These are phyloP conservation scores for Apiospora pterosperma DNA, from an alignment of 2,329 filamentous ascomycete species.

Conservation along the genomic window DNA sequence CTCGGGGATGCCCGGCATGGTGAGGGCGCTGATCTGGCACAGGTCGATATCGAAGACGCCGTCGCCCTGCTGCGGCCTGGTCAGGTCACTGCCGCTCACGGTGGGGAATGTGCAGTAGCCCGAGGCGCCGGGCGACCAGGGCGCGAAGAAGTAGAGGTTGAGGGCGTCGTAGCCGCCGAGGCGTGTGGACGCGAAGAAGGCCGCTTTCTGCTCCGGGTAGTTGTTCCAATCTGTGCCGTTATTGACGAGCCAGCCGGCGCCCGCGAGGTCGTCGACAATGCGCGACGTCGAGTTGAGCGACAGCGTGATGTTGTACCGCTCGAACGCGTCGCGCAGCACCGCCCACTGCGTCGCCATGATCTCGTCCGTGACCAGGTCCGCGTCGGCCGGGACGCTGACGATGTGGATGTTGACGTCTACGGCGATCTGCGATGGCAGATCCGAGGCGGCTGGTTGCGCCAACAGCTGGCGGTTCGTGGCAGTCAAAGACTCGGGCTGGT, in stretches of 20 bases:
- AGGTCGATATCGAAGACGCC: neutral
- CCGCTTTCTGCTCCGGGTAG: neutral
- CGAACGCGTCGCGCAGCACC: slow-evolving; percentile 16
- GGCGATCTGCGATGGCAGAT: slow-evolving; percentile 16
- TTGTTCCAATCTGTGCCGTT: slow-evolving; percentile 17
- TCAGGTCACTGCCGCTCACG: too few relatives aligned
- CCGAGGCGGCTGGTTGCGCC: too few relatives aligned
- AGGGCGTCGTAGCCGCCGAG: slow-evolving; percentile 8
- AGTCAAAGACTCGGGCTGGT: too few relatives aligned
- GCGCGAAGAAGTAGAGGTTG: slow-evolving; percentile 10
- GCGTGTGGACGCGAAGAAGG: neutral
- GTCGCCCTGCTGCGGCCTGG: neutral
- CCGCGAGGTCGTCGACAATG: slow-evolving; percentile 19
- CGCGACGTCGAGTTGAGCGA: slow-evolving; percentile 19
- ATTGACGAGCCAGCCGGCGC: slow-evolving; percentile 18
- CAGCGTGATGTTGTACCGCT: slow-evolving; percentile 19
- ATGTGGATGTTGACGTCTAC: slow-evolving; percentile 24
- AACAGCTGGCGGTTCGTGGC: too few relatives aligned
- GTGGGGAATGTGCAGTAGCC: slow-evolving; percentile 9
- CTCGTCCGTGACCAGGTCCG: slow-evolving; percentile 13
- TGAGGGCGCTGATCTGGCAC: neutral
- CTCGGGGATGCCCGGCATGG: neutral
- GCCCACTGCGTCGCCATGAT: slow-evolving; percentile 17
- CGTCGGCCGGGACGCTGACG: slow-evolving; percentile 20
- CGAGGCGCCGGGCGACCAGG: neutral